Percentiles rank a stretch among this genome's conserved stretches.
Evolutionary conservation across 345 rosid species (phyloP).

Genomic region (Brassica nigra): DNA sequence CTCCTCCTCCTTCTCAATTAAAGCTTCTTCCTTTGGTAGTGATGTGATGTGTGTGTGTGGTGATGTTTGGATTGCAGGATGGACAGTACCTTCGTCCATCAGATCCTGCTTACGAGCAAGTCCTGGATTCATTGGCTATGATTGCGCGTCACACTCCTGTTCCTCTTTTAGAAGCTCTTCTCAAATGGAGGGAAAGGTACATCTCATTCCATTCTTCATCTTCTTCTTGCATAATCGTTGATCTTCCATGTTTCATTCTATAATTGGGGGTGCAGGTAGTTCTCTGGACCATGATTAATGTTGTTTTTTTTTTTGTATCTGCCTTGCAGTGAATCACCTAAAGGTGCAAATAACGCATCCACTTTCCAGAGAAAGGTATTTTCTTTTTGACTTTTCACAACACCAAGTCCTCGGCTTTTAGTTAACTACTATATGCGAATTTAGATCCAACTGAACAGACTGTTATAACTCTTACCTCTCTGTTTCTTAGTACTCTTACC

Average conservation of each 20-base stretch:
- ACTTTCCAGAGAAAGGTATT: conserved; percentile 97
- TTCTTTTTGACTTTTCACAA: conserved; percentile 14
- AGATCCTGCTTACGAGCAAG: conserved; percentile 98
- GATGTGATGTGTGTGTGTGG: not conserved
- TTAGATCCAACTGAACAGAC: too few species aligned
- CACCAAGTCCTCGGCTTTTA: not conserved
- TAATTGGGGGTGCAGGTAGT: not conserved
- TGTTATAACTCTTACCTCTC: not conserved
- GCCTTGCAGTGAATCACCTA: conserved; percentile 87
- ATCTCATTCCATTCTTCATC: not conserved
- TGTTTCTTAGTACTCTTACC: not conserved
- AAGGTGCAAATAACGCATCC: conserved; percentile 96
- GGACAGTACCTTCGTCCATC: conserved; percentile 98
- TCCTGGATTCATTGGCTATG: conserved; percentile 96
- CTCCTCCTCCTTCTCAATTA: conserved; percentile 3
- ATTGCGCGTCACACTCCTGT: conserved; percentile 96
- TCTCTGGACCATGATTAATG: conserved; percentile 26
- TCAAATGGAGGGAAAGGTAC: conserved; percentile 86
- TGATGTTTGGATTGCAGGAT: conserved; percentile 55
- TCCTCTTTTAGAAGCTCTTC: conserved; percentile 96
- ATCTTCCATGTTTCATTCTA: not conserved
- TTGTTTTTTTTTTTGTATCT: conserved; percentile 18
- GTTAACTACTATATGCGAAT: not conserved
- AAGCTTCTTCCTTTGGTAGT: not conserved
- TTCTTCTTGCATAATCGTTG: not conserved